phyloP scores from a whole-genome alignment of 257 asterid genomes.

The Solanum chilense region DNA sequence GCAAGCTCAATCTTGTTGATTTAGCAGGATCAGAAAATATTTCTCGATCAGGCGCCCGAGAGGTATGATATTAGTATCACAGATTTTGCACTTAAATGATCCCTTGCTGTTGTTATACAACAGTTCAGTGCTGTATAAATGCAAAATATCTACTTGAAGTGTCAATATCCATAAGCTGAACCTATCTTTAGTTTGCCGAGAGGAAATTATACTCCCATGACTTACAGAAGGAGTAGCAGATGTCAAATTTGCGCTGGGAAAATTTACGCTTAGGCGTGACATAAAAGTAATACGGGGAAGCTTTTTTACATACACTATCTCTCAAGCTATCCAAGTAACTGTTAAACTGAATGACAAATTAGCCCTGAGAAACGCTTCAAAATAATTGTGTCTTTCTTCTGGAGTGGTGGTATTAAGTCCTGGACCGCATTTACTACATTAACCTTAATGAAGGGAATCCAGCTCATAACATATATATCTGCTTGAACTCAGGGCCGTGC shows the following conservation, averaged over 20 bases:
- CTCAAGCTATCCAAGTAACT: neutral
- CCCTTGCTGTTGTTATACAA: neutral
- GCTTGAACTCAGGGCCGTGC: slow-evolving; percentile 58
- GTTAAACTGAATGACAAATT: neutral
- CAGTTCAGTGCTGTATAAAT: neutral
- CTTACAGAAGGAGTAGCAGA: neutral
- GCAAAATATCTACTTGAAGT: neutral
- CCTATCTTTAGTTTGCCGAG: neutral
- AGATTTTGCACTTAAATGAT: neutral
- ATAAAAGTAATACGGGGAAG: neutral
- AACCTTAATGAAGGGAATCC: neutral
- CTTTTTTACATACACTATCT: neutral
- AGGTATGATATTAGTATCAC: slow-evolving; percentile 27
- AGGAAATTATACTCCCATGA: neutral
- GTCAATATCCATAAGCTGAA: neutral
- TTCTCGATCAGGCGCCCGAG: slow-evolving; percentile 74
- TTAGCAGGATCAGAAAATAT: slow-evolving; percentile 89
- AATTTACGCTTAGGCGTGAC: neutral
- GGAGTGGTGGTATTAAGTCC: neutral
- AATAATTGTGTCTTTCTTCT: neutral
- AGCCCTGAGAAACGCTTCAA: neutral
- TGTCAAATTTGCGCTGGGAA: neutral
- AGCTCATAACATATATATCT: neutral
- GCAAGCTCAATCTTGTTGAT: slow-evolving; percentile 89
- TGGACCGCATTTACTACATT: neutral